phyloP scores from a whole-genome alignment of 139 green algal species.

The Micromonas pusilla region DNA sequence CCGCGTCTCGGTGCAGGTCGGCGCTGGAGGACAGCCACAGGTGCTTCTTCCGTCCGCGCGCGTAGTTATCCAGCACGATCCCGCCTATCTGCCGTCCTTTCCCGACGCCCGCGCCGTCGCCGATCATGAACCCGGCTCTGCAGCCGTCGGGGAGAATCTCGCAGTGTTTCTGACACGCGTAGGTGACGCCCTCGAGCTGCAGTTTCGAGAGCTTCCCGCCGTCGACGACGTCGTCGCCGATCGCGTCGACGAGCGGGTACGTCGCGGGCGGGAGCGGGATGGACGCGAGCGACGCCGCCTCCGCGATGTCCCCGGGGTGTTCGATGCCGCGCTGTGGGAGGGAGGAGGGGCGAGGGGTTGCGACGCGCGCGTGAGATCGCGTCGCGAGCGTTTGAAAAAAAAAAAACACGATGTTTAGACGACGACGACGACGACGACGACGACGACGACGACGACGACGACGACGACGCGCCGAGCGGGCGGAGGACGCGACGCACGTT shows the following conservation, averaged over 20 bases:
- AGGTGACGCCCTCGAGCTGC: conserved; percentile 80
- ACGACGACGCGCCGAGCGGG: too few relatives aligned
- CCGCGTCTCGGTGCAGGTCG: conserved; percentile 67
- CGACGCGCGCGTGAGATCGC: not conserved
- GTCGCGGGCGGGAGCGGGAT: not conserved
- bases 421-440: too few relatives aligned
- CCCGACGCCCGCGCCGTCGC: conserved; percentile 23
- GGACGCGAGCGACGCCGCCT: not conserved
- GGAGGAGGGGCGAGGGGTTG: not conserved
- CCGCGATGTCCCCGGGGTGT: conserved; percentile 18
- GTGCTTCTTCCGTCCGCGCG: conserved; percentile 46
- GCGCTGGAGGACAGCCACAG: conserved; percentile 67
- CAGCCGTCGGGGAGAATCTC: conserved; percentile 56
- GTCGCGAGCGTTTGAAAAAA: not conserved
- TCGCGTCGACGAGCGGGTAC: conserved; percentile 18
- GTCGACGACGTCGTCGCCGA: conserved; percentile 47
- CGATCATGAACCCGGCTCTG: conserved; percentile 51
- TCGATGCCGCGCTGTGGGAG: not conserved
- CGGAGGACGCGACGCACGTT: not conserved
- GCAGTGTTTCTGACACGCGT: conserved; percentile 72
- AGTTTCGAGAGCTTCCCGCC: conserved; percentile 59
- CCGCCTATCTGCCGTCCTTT: conserved; percentile 64
- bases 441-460: too few relatives aligned
- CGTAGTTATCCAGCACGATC: conserved; percentile 78
- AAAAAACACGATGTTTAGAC: not conserved